A percentile compares a stretch with the other conserved stretches of the same genome.
These are phyloP conservation scores for Cladosporium sp. DNA, from an alignment of 2,329 filamentous ascomycete species.

Conservation along the genomic window DNA sequence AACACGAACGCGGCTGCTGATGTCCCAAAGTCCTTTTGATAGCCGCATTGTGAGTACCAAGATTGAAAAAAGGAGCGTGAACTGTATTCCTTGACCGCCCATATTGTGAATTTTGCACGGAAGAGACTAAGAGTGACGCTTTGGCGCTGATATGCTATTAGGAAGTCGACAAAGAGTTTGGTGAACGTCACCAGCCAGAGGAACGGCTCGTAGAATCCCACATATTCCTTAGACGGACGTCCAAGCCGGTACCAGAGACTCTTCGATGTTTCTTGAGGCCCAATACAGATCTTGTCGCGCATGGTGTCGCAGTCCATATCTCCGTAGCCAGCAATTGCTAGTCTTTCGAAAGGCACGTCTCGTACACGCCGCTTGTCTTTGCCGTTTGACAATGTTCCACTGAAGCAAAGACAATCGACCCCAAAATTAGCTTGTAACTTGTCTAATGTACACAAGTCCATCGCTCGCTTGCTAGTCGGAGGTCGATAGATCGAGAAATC, in stretches of 20 bases:
- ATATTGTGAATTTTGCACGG: conserved; percentile 51
- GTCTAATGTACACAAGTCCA: conserved; percentile 55
- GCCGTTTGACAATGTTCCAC: conserved; percentile 55
- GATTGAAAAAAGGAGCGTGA: conserved; percentile 38
- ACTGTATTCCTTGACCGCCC: conserved; percentile 49
- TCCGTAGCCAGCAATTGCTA: conserved; percentile 66
- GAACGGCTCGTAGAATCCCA: conserved; percentile 59
- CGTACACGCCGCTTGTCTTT: conserved; percentile 48
- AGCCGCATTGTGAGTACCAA: conserved; percentile 47
- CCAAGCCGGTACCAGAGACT: conserved; percentile 61
- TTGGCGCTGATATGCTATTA: conserved; percentile 32
- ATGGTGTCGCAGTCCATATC: conserved; percentile 42
- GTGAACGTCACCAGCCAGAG: conserved; percentile 66
- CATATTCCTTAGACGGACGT: conserved; percentile 57
- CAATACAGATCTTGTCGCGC: conserved; percentile 54
- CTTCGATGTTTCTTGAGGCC: conserved; percentile 40
- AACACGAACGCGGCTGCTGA: conserved; percentile 56
- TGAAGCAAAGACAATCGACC: conserved; percentile 49
- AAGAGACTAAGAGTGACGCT: conserved; percentile 56
- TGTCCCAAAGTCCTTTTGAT: conserved; percentile 58
- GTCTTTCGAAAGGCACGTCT: conserved; percentile 51
- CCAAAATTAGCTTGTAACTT: conserved; percentile 42
- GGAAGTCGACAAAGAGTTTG: conserved; percentile 69
- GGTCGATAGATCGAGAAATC: conserved; percentile 22
- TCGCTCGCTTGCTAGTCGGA: conserved; percentile 28